Evolutionary conservation across 352 stramenopile genomes (phyloP), one percentile per base, ranked within the genome.

Genomic region (Phytophthora fragariaefolia): DNA sequence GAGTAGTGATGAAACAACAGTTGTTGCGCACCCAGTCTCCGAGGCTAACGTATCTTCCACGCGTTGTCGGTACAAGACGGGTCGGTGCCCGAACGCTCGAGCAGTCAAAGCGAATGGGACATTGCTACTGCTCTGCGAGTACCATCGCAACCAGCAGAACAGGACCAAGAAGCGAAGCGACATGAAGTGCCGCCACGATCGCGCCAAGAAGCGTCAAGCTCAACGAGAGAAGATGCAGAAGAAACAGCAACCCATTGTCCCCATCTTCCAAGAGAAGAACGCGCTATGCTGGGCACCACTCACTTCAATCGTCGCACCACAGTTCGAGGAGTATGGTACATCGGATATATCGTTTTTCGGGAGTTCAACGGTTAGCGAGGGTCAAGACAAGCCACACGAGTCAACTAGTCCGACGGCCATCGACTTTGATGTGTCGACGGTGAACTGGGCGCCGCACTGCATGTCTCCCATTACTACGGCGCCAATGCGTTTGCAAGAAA

Each of bases 121-220:
- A 22, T 71, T 87, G 4, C 72, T 94, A 12, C 68, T 93, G 50
- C 82, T 96, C 17, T 96, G 87, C 48, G 84, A 96, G 61, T 85
- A 89, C 64, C 87, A 96, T 45, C 85, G 87, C 36, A 79, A 77
- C 57, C 87, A 94, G 61, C 85, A 94, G 63, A 96, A 96, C 52
- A 77, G 86, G n/a, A 94, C 86, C 23, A 95, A 95, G 73, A 93
- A 93, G 65, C 83, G 85, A 7, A 93, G 85, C 54, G 87, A 95
- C 60, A 83, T 90, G 63, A 92, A 93, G 62, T 91, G 90, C 69
- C 76, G 85, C 15, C 77, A 88, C 26, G 63, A 91, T 50, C 85
- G 85, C 15, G 77, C 81, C 42, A 80, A 79, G 58, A 90, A 91
- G 55, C 83, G 85, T 5, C 59, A 82, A 52, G 58, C 68, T 2